Percentiles rank a stretch among this genome's conserved stretches.
Conservation (phyloP, 1,139 yeast genomes). For the Schwanniomyces etchellsii region DNA sequence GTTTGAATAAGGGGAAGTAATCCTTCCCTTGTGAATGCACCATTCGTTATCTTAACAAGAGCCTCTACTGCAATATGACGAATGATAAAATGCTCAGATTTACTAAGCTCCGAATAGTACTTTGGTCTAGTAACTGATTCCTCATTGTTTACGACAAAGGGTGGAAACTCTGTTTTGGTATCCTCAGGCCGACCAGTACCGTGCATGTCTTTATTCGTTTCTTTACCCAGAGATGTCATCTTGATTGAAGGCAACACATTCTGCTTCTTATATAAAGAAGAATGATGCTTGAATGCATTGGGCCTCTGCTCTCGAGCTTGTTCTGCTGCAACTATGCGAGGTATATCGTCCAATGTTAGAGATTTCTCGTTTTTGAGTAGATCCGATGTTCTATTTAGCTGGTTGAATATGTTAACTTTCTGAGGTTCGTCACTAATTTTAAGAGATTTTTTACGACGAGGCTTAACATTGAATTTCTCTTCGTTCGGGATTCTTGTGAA, state of each 20-base stretch:
- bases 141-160: too few relatives aligned
- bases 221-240: slow-evolving; percentile 14
- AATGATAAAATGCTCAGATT: slow-evolving; percentile 55
- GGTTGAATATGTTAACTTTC: slow-evolving; percentile 24
- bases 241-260: slow-evolving; percentile 31
- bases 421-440: slow-evolving; percentile 44
- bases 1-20: slow-evolving; percentile 50
- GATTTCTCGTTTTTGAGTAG: slow-evolving; percentile 76
- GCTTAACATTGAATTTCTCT: slow-evolving; percentile 27
- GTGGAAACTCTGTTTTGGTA: too few relatives aligned
- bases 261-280: slow-evolving; percentile 37
- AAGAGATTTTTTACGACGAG: slow-evolving; percentile 14
- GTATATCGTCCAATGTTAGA: slow-evolving; percentile 90
- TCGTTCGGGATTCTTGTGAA: slow-evolving; percentile 20
- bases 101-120: slow-evolving; percentile 69
- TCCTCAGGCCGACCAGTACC: slow-evolving; percentile 2
- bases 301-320: slow-evolving; percentile 92
- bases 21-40: slow-evolving; percentile 44
- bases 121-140: slow-evolving; percentile 17
- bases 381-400: slow-evolving; percentile 55
- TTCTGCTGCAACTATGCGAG: slow-evolving; percentile 94
- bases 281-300: slow-evolving; percentile 73
- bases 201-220: slow-evolving; percentile 4
- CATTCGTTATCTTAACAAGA: slow-evolving; percentile 35
- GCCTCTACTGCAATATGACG: slow-evolving; percentile 69